Conservation (phyloP, 768 basidiomycete genomes). For the Russula ochroleuca region DNA sequence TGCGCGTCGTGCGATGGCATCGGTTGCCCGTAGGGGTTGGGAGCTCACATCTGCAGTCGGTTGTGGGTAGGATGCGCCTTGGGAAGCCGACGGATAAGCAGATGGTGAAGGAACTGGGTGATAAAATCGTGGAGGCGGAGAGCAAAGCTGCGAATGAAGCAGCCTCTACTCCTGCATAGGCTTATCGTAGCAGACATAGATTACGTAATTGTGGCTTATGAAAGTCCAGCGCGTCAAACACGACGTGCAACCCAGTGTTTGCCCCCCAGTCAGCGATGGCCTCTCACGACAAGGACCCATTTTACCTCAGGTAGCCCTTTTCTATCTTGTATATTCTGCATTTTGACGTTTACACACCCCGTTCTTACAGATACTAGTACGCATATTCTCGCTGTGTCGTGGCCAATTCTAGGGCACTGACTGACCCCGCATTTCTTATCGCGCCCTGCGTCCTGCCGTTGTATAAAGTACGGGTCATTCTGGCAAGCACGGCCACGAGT, state of each 20-base stretch:
- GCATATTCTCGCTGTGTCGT: constrained; percentile 9
- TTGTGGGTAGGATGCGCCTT: constrained; percentile 36
- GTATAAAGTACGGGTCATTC: constrained; percentile 85
- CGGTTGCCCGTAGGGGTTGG: constrained; percentile 53
- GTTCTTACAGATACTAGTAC: constrained; percentile 49
- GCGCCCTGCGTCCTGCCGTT: not conserved
- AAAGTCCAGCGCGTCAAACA: constrained; percentile 5
- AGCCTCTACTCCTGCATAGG: not conserved
- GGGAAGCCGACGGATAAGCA: constrained; percentile 32
- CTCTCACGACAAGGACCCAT: constrained; percentile 28
- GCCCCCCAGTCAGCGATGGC: constrained; percentile 12
- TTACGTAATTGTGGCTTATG: constrained; percentile 2
- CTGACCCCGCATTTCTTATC: no score
- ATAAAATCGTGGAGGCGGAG: constrained; percentile 32
- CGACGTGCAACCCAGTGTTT: not conserved
- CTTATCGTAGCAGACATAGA: not conserved
- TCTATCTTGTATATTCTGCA: no score
- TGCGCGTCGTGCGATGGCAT: constrained; percentile 78
- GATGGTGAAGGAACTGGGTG: constrained; percentile 38
- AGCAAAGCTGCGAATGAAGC: constrained; percentile 29
- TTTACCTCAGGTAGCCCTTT: constrained; percentile 24
- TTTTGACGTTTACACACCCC: not conserved
- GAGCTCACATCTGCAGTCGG: constrained; percentile 36
- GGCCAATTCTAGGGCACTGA: not conserved
- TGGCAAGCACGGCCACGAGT: constrained; percentile 96